phyloP scores from a whole-genome alignment of 352 stramenopile species.

The Phytophthora boehmeriae region DNA sequence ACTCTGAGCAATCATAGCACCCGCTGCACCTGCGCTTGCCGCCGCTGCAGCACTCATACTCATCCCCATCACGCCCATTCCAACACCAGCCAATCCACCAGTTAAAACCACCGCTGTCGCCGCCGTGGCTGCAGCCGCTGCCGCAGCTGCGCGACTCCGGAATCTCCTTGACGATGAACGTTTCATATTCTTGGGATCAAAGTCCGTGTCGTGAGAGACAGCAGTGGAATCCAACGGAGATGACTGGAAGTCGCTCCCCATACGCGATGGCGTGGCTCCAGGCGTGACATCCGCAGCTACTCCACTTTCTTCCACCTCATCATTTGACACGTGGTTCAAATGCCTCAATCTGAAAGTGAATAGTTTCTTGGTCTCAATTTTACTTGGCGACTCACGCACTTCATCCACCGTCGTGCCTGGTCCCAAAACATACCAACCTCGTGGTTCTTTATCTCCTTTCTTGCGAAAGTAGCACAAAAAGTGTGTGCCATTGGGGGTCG shows the following conservation, averaged over 20 bases:
- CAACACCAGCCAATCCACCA: constrained; percentile 74
- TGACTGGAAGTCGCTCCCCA: constrained; percentile 38
- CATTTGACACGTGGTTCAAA: constrained; percentile 50
- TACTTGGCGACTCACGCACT: constrained; percentile 83
- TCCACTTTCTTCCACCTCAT: constrained; percentile 53
- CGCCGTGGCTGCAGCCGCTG: constrained; percentile 72
- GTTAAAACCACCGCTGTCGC: constrained; percentile 82
- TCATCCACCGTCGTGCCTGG: constrained; percentile 85
- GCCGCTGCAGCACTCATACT: constrained; percentile 81
- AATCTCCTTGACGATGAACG: constrained; percentile 61
- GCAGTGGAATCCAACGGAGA: constrained; percentile 33
- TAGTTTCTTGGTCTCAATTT: constrained; percentile 88
- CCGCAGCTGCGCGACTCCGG: constrained; percentile 63
- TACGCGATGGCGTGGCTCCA: constrained; percentile 21
- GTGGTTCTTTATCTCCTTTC: constrained; percentile 84
- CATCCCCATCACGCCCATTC: constrained; percentile 80
- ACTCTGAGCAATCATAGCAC: constrained; percentile 74
- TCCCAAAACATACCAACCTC: constrained; percentile 81
- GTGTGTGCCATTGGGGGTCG: constrained; percentile 76
- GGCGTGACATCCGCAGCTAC: constrained; percentile 27
- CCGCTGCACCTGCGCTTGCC: constrained; percentile 72
- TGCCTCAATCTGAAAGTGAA: constrained; percentile 86
- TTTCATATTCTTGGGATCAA: constrained; percentile 58
- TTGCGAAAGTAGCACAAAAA: constrained; percentile 87
- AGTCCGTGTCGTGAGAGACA: constrained; percentile 35